These are phyloP conservation scores for barley (Hordeum vulgare) DNA, from an alignment of 176 grass and related monocot genomes.

Conservation along the genomic window MorexV3_pseudomolecules_assembly NC_058521.1:585349852-585350351, in stretches of 20 bases:
- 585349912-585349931: constrained; percentile 56
- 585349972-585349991: constrained; percentile 60
- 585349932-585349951: constrained; percentile 79
- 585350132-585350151: constrained; percentile 82
- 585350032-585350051: constrained; percentile 63
- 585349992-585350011: constrained; percentile 48
- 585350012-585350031: constrained; percentile 76
- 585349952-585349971: constrained; percentile 77
- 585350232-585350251: constrained; percentile 90
- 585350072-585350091: constrained; percentile 54
- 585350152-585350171: constrained; percentile 89
- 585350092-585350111: constrained; percentile 62
- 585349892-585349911: constrained; percentile 67
- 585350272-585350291: constrained; percentile 74
- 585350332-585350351: constrained; percentile 79
- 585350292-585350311: constrained; percentile 87
- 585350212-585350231: constrained; percentile 71
- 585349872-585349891: constrained; percentile 65
- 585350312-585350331: constrained; percentile 69
- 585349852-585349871: constrained; percentile 58
- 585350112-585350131: constrained; percentile 70
- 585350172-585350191: constrained; percentile 63
- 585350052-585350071: constrained; percentile 71
- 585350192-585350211: constrained; percentile 70
- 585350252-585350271: constrained; percentile 82